Conservation (phyloP, 139 green algal genomes). For the Chlorella vulgaris region DNA sequence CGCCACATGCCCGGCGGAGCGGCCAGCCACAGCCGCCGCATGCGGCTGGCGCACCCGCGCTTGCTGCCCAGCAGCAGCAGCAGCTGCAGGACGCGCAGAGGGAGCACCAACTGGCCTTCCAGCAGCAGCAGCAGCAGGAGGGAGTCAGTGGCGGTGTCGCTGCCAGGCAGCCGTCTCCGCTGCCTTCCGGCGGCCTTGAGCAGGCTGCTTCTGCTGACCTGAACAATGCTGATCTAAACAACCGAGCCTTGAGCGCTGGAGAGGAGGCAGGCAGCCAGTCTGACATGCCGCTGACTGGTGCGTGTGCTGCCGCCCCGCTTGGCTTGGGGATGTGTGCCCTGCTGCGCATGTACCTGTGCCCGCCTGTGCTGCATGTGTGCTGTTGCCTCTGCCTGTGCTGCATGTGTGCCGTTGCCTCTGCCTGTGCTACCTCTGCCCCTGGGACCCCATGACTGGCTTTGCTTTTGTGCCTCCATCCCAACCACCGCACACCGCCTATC, state of each 20-base stretch:
- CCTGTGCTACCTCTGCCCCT: too few species aligned
- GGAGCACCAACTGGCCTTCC: too few species aligned
- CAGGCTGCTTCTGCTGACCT: neutral
- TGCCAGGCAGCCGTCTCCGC: neutral
- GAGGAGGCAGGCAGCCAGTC: neutral
- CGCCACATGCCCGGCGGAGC: neutral
- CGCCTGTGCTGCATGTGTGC: neutral
- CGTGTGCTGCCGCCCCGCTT: neutral
- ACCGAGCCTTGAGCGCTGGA: neutral
- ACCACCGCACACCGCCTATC: too few species aligned
- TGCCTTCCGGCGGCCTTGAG: neutral
- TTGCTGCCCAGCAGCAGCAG: neutral
- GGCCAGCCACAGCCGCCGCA: too few species aligned
- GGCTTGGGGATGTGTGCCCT: neutral
- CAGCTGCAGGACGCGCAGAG: neutral
- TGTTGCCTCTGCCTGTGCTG: too few species aligned
- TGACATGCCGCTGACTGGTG: neutral
- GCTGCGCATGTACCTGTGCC: neutral
- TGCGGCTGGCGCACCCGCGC: neutral
- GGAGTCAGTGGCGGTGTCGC: neutral
- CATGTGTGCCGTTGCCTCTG: too few species aligned
- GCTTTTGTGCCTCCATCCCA: too few species aligned
- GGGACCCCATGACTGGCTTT: too few species aligned
- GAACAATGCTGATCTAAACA: neutral
- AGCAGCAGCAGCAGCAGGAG: neutral